Evolutionary conservation across 164 flowering plant genomes (phyloP).

Genomic region (Aristolochia contorta): DNA sequence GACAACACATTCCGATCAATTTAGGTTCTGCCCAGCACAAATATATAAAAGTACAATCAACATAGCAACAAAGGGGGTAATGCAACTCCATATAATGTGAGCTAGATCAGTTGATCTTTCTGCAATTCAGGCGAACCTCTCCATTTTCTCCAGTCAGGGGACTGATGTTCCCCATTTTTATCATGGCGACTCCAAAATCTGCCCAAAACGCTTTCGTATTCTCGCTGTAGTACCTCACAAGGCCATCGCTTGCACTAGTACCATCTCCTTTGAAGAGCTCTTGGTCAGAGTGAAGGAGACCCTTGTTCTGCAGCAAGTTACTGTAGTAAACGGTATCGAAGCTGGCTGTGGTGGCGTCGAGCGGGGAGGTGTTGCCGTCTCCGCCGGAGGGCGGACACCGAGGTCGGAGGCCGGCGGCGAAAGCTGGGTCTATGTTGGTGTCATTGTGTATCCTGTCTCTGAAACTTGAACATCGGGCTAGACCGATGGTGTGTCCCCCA

Average conservation of each 20-base stretch:
- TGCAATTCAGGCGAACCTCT: conserved; percentile 23
- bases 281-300: conserved; percentile 29
- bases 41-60: too few species aligned
- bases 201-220: conserved; percentile 7
- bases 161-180: conserved; percentile 21
- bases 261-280: conserved; percentile 18
- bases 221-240: conserved; percentile 16
- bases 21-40: too few species aligned
- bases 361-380: conserved; percentile 11
- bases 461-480: conserved; percentile 18
- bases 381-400: conserved; percentile 19
- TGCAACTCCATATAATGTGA: too few species aligned
- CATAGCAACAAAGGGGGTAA: too few species aligned
- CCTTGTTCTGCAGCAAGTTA: conserved; percentile 13
- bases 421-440: conserved; percentile 19
- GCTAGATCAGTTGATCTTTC: conserved; percentile 15
- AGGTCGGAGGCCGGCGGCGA: not conserved
- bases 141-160: conserved; percentile 19
- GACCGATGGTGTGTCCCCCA: conserved; percentile 27
- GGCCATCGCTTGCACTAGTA: conserved; percentile 11
- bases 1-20: too few species aligned
- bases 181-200: conserved; percentile 25
- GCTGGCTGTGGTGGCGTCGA: conserved; percentile 8
- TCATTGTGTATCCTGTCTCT: conserved; percentile 20
- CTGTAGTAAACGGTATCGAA: conserved; percentile 20